Conservation (phyloP, 2,329 filamentous ascomycete species). For the Cercospora zeina region DNA sequence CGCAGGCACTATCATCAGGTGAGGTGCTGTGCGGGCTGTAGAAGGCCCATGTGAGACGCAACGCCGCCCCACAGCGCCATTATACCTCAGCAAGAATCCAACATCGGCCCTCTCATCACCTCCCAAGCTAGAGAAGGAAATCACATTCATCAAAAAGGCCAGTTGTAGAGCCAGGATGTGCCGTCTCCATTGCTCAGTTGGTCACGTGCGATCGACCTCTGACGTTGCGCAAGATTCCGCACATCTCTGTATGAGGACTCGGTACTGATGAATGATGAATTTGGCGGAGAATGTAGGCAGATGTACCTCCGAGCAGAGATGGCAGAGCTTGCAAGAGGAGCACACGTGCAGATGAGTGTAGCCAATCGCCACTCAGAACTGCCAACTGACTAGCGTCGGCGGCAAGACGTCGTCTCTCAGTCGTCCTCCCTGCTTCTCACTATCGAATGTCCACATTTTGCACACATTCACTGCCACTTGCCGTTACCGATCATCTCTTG, state of each 20-base stretch:
- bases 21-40: neutral
- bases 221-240: neutral
- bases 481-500: neutral
- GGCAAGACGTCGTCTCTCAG: slow-evolving; percentile 14
- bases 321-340: neutral
- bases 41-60: neutral
- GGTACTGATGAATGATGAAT: no score
- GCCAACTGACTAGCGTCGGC: slow-evolving; percentile 11
- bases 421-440: slow-evolving; percentile 5
- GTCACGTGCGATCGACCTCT: neutral
- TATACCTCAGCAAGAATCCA: neutral
- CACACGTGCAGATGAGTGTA: slow-evolving; percentile 1
- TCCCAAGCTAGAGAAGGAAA: neutral
- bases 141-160: neutral
- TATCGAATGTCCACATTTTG: slow-evolving; percentile 1
- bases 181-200: neutral
- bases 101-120: neutral
- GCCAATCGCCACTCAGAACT: neutral
- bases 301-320: no score
- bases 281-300: no score
- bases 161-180: neutral
- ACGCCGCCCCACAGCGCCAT: no score
- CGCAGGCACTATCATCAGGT: neutral
- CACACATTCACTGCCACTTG: neutral
- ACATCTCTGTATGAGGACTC: neutral